A percentile compares a stretch with the other conserved stretches of the same genome.
Conservation (phyloP, 2,329 filamentous ascomycete species). For the Sclerotiophoma versabilis region DNA sequence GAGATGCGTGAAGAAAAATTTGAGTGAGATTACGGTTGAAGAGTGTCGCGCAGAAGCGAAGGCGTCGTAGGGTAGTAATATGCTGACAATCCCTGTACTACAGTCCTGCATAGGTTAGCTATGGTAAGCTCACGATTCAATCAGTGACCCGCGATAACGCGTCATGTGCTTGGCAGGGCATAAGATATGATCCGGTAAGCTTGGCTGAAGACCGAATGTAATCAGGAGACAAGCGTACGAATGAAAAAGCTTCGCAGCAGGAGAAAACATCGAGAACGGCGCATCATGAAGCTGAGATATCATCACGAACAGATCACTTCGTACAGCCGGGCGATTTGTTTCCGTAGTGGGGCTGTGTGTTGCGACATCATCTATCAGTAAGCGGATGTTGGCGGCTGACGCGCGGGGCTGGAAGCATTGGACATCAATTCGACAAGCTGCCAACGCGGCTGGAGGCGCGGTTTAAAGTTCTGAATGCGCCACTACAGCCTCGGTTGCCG, state of each 20-base stretch:
- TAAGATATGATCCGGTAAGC: neutral
- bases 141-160: constrained; percentile 8
- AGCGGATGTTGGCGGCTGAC: constrained; percentile 2
- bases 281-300: neutral
- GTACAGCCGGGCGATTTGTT: constrained; percentile 4
- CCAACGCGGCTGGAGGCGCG: constrained; percentile 5
- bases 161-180: constrained; percentile 16
- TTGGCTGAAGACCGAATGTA: neutral
- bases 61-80: constrained; percentile 8
- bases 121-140: constrained; percentile 11
- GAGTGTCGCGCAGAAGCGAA: neutral
- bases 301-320: neutral
- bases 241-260: too few relatives aligned
- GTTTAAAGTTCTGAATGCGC: neutral
- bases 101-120: constrained; percentile 6
- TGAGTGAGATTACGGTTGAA: neutral
- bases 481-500: neutral
- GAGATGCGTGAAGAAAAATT: constrained; percentile 8
- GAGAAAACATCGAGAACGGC: neutral
- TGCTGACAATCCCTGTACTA: constrained; percentile 16
- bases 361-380: constrained; percentile 1
- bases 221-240: neutral
- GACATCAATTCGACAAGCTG: constrained; percentile 11
- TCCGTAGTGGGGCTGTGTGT: constrained; percentile 9
- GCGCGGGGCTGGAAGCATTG: constrained; percentile 6